Evolutionary conservation across 2,329 filamentous ascomycete species (phyloP), one percentile per base, ranked within the genome.

Genomic region (Fusarium goolgardi): DNA sequence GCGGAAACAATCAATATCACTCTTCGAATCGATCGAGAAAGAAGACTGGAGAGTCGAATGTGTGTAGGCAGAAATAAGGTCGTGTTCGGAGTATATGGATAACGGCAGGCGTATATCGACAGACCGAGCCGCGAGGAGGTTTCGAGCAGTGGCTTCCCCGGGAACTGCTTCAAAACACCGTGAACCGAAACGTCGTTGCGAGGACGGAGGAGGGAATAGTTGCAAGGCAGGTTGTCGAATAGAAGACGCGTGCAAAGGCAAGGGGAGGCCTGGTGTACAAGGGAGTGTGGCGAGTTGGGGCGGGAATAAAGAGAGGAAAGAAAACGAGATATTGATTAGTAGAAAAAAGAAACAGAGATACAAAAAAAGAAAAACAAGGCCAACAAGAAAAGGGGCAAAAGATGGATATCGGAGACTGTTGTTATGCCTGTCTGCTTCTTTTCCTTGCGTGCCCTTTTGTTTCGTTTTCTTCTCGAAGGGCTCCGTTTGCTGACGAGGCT

Each of bases 401-500:
- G n/a, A 23, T 23, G 31, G 43, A 25, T 50, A 40, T 45, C 51
- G 39, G 49, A 43, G 50, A 37, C 11, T 53, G 49, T 49, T 21
- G 46, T 66, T 66, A 45, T 35, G 45, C 65, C 37, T 59, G 57
- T 56, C 43, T 59, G 37, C 31, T 35, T 55, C 52, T 35, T 49
- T 29, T 47, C n/a, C 12, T 13, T 35, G 20, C 12, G 18, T 25
- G 34, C 50, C 60, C 43, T 57, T 44, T 40, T 40, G n/a, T 31
- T 25, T 27, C 23, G 27, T 29, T 20, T 45, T 20, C 18, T 50
- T 40, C 13, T 40, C 23, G 25, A 54, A 59, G 59, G 44, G 40
- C 25, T 63, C 55, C 41, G 50, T 54, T 37, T 69, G 66, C 66
- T 69, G 66, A 70, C 66, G 66, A 69, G 66, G 66, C 66, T 69